Percentiles rank a stretch among this genome's conserved stretches.
Evolutionary conservation across 306 rosid species (phyloP).

Genomic region (Lathyrus sativus): DNA sequence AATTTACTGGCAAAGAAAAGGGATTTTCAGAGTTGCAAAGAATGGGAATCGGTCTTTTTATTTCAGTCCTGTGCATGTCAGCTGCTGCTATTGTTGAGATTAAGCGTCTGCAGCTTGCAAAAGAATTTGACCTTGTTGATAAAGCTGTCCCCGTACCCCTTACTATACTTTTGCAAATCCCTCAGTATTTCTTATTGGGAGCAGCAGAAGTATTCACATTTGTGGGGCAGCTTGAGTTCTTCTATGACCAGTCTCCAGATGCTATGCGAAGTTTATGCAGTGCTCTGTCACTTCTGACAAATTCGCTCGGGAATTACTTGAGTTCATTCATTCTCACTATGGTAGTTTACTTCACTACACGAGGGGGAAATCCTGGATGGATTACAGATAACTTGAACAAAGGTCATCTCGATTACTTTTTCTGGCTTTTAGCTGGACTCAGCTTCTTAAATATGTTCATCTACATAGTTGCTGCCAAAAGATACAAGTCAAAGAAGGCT

Average conservation of each 20-base stretch:
- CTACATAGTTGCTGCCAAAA: conserved; percentile 60
- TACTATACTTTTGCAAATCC: conserved; percentile 77
- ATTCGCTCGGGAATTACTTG: conserved; percentile 76
- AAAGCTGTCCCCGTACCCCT: conserved; percentile 67
- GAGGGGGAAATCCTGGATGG: conserved; percentile 72
- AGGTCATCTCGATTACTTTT: conserved; percentile 82
- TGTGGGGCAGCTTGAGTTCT: conserved; percentile 92
- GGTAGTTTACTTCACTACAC: conserved; percentile 77
- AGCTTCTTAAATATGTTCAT: conserved; percentile 72
- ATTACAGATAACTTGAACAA: conserved; percentile 79
- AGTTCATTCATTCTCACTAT: conserved; percentile 81
- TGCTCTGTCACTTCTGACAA: conserved; percentile 83
- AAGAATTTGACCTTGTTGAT: conserved; percentile 63
- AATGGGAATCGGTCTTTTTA: conserved; percentile 89
- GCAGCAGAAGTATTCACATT: conserved; percentile 87
- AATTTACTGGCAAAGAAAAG: conserved; percentile 74
- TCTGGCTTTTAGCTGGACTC: conserved; percentile 90
- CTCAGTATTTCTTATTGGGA: conserved; percentile 87
- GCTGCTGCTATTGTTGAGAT: conserved; percentile 91
- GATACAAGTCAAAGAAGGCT: conserved; percentile 77
- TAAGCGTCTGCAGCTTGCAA: conserved; percentile 64
- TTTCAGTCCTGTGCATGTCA: conserved; percentile 87
- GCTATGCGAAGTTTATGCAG: conserved; percentile 97
- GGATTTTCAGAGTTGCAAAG: conserved; percentile 95
- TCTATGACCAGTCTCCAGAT: conserved; percentile 95